Base-by-base conservation (phyloP, 2,329 filamentous ascomycete species). In the Cryphonectria parasitica region DNA sequence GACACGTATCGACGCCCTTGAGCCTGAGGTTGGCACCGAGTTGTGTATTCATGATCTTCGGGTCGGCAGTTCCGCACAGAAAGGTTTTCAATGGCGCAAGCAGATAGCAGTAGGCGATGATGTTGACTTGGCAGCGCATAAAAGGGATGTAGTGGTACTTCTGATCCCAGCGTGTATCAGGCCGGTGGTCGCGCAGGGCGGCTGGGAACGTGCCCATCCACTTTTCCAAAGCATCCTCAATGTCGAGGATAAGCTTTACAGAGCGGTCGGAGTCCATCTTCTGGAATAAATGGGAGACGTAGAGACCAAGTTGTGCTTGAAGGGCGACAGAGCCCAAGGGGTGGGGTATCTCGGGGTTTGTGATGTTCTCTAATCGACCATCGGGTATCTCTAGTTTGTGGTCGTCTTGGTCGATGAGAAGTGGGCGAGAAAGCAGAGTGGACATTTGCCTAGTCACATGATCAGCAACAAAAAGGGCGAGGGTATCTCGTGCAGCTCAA, bases 81-180 rank as follows among this genome's bases (percentile, higher is more conserved):
- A 76, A 78, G 0, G 74, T 73, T 67, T 76, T 76, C 3, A 78
- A 68, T 3, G 74, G 73, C 25, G 70, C 70, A 52, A 77, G 76
- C 25, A 77, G 64, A 22, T 71, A 74, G 69, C 75, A 74, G 66
- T 76, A 76, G 5, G 76, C 77, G 25, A 77, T 71, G 63, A 77
- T 67, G 62, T 78, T 77, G 68, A 78, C 71, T 65, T 78, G 77
- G 4, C 75, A 75, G 22, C 77, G 76, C 67, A 78, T 77, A 63
- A 78, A 78, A 15, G 74, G 72, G 17, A 78, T 71, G 69, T 75
- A 76, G 19, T 69, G 72, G 60, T 76, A 68, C 43, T 77, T 74
- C 11, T 69, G 58, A 49, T 78, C 77, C 77, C 77, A 78, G 7
- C 74, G 74, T 8, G 74, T 77, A 11, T 78, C 75, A 2, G 77